A percentile compares a stretch with the other conserved stretches of the same genome.
Evolutionary conservation across 306 rosid species (phyloP).

Genomic region (Lathyrus tuberosus): DNA sequence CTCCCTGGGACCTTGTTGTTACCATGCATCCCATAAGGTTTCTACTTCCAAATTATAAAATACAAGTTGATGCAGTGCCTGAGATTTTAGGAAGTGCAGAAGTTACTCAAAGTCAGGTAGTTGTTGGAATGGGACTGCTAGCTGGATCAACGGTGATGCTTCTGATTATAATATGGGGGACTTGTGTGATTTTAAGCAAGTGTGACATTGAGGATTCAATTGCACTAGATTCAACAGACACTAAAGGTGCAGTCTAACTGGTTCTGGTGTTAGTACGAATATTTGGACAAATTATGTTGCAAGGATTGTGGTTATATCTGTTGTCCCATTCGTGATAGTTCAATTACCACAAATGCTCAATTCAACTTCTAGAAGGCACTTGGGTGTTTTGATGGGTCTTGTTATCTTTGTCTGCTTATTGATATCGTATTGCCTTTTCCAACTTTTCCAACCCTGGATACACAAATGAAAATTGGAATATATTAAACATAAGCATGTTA

Average conservation of each 20-base stretch:
- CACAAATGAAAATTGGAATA: constrained; percentile 70
- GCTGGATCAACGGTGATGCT: constrained; percentile 77
- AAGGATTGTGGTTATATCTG: constrained; percentile 73
- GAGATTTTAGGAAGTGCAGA: constrained; percentile 68
- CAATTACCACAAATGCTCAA: constrained; percentile 80
- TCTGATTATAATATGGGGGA: constrained; percentile 74
- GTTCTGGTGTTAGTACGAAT: constrained; percentile 95
- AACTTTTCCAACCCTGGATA: constrained; percentile 94
- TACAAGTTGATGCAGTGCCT: constrained; percentile 45
- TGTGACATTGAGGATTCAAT: constrained; percentile 61
- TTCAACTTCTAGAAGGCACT: constrained; percentile 74
- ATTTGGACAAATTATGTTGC: constrained; percentile 94
- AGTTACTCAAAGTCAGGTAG: constrained; percentile 73
- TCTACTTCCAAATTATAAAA: too few species aligned
- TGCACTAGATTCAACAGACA: constrained; percentile 62
- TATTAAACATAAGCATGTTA: constrained; percentile 75
- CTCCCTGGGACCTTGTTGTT: too few species aligned
- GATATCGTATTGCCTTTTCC: constrained; percentile 74
- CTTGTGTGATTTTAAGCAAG: constrained; percentile 72
- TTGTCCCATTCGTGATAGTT: constrained; percentile 80
- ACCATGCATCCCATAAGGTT: too few species aligned
- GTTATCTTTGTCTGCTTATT: constrained; percentile 56
- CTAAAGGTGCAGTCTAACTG: constrained; percentile 56
- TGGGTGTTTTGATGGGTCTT: constrained; percentile 80
- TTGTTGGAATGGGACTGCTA: constrained; percentile 77